A percentile compares a stretch with the other conserved stretches of the same genome.
Conservation (phyloP, 768 basidiomycete species). For the Lactarius tabidus region DNA sequence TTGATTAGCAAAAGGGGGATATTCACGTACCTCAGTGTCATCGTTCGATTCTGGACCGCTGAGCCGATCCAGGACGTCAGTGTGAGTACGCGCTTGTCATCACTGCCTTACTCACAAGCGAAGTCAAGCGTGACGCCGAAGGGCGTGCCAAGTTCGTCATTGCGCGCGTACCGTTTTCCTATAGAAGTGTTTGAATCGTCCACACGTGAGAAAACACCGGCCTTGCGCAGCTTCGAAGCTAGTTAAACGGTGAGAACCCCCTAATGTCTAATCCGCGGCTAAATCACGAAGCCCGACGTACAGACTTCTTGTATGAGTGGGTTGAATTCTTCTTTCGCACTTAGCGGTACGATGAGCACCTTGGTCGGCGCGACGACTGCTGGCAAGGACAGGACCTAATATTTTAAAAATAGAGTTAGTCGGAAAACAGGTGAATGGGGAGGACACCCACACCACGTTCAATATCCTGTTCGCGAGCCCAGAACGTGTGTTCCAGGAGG, state of each 20-base stretch:
- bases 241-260: constrained; percentile 26
- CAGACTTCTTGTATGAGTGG: constrained; percentile 87
- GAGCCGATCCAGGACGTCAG: constrained; percentile 22
- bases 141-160: constrained; percentile 97
- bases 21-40: constrained; percentile 78
- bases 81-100: constrained; percentile 16
- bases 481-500: constrained; percentile 93
- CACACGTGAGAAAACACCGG: constrained; percentile 88
- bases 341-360: constrained; percentile 93
- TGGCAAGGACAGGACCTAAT: constrained; percentile 85
- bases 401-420: constrained; percentile 21
- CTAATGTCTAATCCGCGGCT: constrained; percentile 9
- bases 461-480: constrained; percentile 88
- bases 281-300: constrained; percentile 40
- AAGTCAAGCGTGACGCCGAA: constrained; percentile 97
- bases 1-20: not conserved
- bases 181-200: constrained; percentile 95
- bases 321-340: constrained; percentile 76
- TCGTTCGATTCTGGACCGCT: constrained; percentile 90
- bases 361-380: constrained; percentile 92
- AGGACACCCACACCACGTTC: constrained; percentile 73
- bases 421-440: constrained; percentile 1
- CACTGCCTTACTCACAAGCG: constrained; percentile 54
- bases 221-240: constrained; percentile 85
- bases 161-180: constrained; percentile 94